Percentiles rank a stretch among this genome's conserved stretches.
Conservation (phyloP, 495 filamentous ascomycete species). For the Filosporella fistucella region DNA sequence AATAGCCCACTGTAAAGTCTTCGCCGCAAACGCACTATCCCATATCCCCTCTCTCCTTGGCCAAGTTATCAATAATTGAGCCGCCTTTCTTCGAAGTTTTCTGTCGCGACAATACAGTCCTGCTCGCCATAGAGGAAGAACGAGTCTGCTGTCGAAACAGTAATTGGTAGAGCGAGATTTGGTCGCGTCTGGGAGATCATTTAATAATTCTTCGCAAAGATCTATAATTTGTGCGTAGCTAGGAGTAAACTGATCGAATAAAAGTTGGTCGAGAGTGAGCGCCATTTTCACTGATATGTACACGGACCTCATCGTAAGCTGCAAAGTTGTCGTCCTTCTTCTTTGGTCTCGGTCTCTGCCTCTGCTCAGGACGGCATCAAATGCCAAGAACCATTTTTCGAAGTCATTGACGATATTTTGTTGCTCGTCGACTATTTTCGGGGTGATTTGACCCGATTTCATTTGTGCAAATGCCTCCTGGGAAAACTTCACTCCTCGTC, state of each 20-base stretch:
- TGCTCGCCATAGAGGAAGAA: conserved; percentile 27
- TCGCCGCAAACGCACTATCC: conserved; percentile 21
- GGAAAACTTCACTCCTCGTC: not conserved
- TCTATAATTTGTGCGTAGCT: not conserved
- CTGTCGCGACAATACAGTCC: conserved; percentile 38
- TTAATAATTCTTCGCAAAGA: not conserved
- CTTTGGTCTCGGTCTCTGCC: no score
- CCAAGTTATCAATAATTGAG: conserved; percentile 27
- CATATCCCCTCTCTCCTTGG: conserved; percentile 41
- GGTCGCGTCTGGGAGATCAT: no score
- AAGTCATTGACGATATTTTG: no score
- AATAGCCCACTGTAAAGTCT: conserved; percentile 4
- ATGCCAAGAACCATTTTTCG: no score
- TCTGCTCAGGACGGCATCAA: no score
- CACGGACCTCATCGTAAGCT: no score
- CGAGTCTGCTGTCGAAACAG: conserved; percentile 1
- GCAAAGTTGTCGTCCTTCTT: no score
- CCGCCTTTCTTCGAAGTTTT: conserved; percentile 32
- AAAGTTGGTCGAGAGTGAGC: not conserved
- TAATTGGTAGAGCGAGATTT: not conserved
- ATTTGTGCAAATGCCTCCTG: not conserved
- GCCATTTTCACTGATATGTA: no score
- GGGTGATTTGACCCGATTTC: not conserved
- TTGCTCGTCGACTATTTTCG: no score
- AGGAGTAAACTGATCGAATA: not conserved